Conservation (phyloP, 306 rosid species). For the cucumber (Cucumis sativus) region DNA sequence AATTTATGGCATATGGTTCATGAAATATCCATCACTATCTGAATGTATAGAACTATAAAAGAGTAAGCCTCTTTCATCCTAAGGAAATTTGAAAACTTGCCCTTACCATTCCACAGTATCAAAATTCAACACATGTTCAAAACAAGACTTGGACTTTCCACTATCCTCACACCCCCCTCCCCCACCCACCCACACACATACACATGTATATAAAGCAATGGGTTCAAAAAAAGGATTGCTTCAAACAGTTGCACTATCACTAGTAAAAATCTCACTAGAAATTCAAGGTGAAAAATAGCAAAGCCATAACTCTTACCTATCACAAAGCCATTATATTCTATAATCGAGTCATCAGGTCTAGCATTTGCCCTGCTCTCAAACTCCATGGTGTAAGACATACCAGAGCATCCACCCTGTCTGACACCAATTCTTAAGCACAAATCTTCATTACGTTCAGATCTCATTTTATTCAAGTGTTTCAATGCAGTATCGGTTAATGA, state of each 20-base stretch:
- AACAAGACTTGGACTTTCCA: neutral
- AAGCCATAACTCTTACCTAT: slow-evolving; percentile 40
- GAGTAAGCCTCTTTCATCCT: neutral
- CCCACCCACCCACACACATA: no score
- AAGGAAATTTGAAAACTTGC: neutral
- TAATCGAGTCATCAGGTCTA: slow-evolving; percentile 74
- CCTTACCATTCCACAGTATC: neutral
- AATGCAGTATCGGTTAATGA: slow-evolving; percentile 58
- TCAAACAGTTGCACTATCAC: neutral
- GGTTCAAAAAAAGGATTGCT: neutral
- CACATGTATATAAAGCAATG: neutral
- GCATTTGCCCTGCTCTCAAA: slow-evolving; percentile 60
- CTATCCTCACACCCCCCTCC: neutral
- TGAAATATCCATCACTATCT: no score
- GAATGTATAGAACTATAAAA: neutral
- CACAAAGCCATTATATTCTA: slow-evolving; percentile 65
- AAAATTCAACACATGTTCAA: neutral
- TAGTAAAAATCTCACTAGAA: neutral
- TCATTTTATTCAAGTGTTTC: slow-evolving; percentile 86
- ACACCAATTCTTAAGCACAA: slow-evolving; percentile 92
- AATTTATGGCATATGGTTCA: neutral
- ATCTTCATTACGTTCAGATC: slow-evolving; percentile 57
- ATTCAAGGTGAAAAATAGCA: neutral
- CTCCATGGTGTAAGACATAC: slow-evolving; percentile 94
- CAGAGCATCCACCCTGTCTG: slow-evolving; percentile 98